Base-by-base conservation (phyloP, 1,139 yeast species). In the Candida sanyaensis region DNA sequence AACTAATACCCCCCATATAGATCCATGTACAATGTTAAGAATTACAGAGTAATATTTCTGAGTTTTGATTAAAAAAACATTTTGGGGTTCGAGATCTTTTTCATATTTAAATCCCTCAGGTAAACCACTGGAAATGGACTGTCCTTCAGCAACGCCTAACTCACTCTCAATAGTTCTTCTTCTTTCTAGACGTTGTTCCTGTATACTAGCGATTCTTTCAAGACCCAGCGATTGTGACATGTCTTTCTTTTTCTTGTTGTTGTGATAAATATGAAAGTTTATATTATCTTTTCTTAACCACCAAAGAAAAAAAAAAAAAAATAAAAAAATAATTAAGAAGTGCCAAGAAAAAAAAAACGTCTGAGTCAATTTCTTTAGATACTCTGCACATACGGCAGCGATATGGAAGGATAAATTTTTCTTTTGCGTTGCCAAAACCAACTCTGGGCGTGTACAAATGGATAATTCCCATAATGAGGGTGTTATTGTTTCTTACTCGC, bases 1-100 rank as follows among this genome's bases (percentile, higher is more conserved):
- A 2, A 72, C 78, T 28, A 75, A 54, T 0, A 68, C 72, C 1
- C 79, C 80, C 73, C 76, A 73, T 1, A 74, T 59, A 0, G 79
- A 54, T 1, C 77, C 77, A 49, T 65, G 58, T 3, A 55, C 43
- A 3, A 66, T 58, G 41, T 61, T 63, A 5, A 64, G 42, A 27
- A 56, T 46, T 6, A 54, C 43, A 8, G 53, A 48, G 13, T 34
- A 24, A 27, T 53, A 50, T 37, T 52, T 47, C 21, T 37, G 37
- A 23, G 55, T 46, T 37, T 48, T 46, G 24, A 31, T 9, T 5
- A 37, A 13, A 17, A 43, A 9, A 1, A 34, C 23, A 6, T 31
- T 17, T 21, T 11, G 26, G 2, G 24, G 26, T 33, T 32, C 31
- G 13, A 17, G n/a, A n/a, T 6, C n/a, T 8, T 12, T n/a, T 31